Base-by-base conservation (phyloP, 129 eudicot species). In the Apium graveolens region DNA sequence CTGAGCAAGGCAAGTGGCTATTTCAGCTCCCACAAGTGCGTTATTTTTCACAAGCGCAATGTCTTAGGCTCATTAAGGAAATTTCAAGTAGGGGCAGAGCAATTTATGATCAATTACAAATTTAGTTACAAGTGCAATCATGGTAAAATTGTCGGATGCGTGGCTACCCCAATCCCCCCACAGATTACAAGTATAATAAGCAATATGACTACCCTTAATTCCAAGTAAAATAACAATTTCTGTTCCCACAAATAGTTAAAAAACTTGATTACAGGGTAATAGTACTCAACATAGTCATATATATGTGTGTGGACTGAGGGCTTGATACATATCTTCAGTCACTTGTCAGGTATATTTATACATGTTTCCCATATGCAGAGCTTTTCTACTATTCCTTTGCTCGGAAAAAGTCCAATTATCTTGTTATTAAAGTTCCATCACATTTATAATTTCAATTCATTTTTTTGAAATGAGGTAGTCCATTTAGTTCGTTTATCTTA, bases 41-140 rank as follows among this genome's bases (percentile, higher is more conserved):
- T 96, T 96, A 82, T 96, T 96, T 86, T 92, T 96, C 90, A 96
- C 91, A 70, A 96, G 95, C 34, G 97, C 97, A 84, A 96, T 96
- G 85, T 96, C 97, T 90, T 76, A 60, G 66, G 41, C 55, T 80
- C 35, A 65, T 86, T 80, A 92, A 89, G 96, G 81, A 85, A 75
- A 51, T 51, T 27, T 20, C 38, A 74, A 65, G 24, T 5, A 41
- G 62, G 11, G 62, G 62, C 27, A 20, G 60, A 51, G 60, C 60
- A 18, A 51, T 51, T 5, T 51, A 51, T n/a, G 20, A 51, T n/a
- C n/a, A n/a, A n/a, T n/a, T n/a, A n/a, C n/a, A n/a, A n/a, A n/a
- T n/a, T n/a, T n/a, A n/a, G 60, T 51, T 20, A 51, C 26, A 51
- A 51, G 26, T 51, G 26, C 55, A 48, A 16, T 18, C 60, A 5